Evolutionary conservation across 768 basidiomycete genomes (phyloP), one percentile per base, ranked within the genome.

Genomic region (Tremella yokohamensis): DNA sequence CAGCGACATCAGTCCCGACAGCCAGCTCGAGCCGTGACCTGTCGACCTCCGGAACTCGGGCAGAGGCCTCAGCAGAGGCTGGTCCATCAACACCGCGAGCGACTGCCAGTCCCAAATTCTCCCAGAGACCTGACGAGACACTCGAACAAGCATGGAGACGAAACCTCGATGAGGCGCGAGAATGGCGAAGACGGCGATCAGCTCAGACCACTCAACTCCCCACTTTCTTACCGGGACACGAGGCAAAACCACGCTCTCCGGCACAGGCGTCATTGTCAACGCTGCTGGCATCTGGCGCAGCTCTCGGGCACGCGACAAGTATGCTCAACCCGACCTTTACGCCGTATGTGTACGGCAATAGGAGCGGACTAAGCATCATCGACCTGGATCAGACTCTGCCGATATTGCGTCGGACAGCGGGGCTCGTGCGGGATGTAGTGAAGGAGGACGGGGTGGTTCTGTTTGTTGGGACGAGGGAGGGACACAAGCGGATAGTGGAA

Each of bases 321-420:
- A 82, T 85, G 3, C 83, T 90, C 64, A 86, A 93, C 81, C 89
- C 91, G 75, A 86, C 90, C 25, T 88, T 89, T 74, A 92, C 91
- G 67, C 89, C 93, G 26, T 94, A 92, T 75, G 86, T 93, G 37
- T 97, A 96, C 73, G 96, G 93, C 60, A 84, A 84, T 15, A 89
- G 96, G 55, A 84, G 90, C 44, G 89, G 87, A 13, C 82, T 97
- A 65, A 89, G 90, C 49, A 82, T 97, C 76, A 97, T 98, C 75
- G 90, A 98, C 78, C 83, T 98, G 25, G 92, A 98, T 74, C 87
- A 88, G 66, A 96, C 96, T 0, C 80, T 98, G 3, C 90, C 93
- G 4, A 85, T 91, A 61, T 82, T 99, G 20, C 86, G 92, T 16
- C 87, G 92, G 54, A 91, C 94, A 8, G 88, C 90, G 40, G 86